Evolutionary conservation across 1,284 basidiomycete genomes (phyloP), one percentile per base, ranked within the genome.

Genomic region (Hemileia vastatrix): DNA sequence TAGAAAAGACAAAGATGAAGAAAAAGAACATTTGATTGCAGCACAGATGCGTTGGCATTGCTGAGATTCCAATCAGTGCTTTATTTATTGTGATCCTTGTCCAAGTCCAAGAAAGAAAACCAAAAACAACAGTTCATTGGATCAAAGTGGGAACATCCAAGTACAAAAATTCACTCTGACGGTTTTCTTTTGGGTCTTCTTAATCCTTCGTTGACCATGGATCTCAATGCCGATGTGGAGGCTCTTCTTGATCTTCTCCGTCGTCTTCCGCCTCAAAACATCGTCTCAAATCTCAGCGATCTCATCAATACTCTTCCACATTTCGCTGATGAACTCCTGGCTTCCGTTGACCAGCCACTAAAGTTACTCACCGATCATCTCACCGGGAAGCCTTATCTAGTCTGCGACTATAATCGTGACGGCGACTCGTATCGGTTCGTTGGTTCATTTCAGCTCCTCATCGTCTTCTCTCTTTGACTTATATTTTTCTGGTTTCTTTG

Each of bases 351-450:
- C 80, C 89, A 94, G 77, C 95, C 95, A 9, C 80, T 97, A 67
- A 84, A 86, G 72, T 80, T 96, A 57, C 82, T 83, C 77, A 83
- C 83, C 44, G 94, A 97, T 80, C 81, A 81, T 40, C 81, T 83
- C 6, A 86, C 84, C 0, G 70, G 71, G 6, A 83, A 83, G 68
- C 91, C 97, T 63, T 99, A 89, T 75, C 83, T 99, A 47, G 87
- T 88, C 33, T 96, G 94, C 76, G 95, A 98, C 77, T 99, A 98
- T 76, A 98, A 98, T 79, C 82, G 90, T 33, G 95, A 98, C 73
- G 93, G 92, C 2, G 91, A 95, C 73, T 88, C 88, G 72, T 95
- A 91, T 78, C 81, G 93, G 91, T 90, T 68, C 64, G 80, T 70
- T 13, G 32, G n/a, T 19, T 63, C 55, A 43, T 50, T 11, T 18